Evolutionary conservation across 345 rosid genomes (phyloP), one percentile per base, ranked within the genome.

Genomic region (Hevea brasiliensis): DNA sequence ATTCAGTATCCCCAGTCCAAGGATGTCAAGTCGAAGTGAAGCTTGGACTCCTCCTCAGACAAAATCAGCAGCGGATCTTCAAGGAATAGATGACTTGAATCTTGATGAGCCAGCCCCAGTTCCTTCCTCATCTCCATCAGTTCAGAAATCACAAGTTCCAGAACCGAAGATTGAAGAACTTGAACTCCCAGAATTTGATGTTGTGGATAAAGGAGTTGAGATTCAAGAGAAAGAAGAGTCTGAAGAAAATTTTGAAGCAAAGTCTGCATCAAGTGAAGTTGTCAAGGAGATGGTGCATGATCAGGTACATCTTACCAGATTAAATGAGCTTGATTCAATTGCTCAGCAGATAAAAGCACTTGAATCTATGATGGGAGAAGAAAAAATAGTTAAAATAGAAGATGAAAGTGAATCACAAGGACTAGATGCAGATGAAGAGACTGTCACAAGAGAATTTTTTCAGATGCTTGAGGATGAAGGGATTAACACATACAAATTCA

Each of bases 321-420:
- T 92, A 59, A 83, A 85, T 0, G 98, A 94, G 87, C 89, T 94
- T 18, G 97, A 89, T 73, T 90, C 96, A 7, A 90, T 94, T 71
- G 94, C 98, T 18, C 88, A 85, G 75, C 97, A 94, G 85, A 92
- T 94, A 58, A 92, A 88, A 80, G 99, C 94, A 21, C 97, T 94
- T 37, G 99, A 94, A 63, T 89, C 95, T 6, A 84, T 88, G 90
- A 92, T 92, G 86, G 85, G 70, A 60, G 86, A 76, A n/a, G 94
- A 85, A 18, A 84, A 72, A 62, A 72, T 51, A 32, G 70, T 51
- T 24, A 84, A 67, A 41, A 79, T 74, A 51, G 91, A 81, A 3
- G 83, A 79, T 45, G 92, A 86, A 65, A 78, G 80, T 2, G 88
- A 84, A 29, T 85, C 97, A 26, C 97, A 83, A 42, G 79, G 84